Base-by-base conservation (phyloP, 2,329 filamentous ascomycete genomes). In the Dissoconium aciculare region DNA sequence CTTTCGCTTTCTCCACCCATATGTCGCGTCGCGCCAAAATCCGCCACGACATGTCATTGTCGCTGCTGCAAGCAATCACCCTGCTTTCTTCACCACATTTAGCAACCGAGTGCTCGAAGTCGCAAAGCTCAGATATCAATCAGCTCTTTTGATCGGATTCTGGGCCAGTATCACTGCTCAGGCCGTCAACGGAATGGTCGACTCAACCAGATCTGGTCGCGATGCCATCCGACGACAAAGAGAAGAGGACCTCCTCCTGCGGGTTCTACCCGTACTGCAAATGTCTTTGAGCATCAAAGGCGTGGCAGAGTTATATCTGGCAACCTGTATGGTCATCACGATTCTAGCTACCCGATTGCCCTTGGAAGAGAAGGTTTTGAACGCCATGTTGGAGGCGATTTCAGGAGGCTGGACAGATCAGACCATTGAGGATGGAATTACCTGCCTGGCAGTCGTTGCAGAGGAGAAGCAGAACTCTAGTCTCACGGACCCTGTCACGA, bases 141-240 rank as follows among this genome's bases (percentile, higher is more conserved):
- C 89, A 44, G 71, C 81, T 23, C 72, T 74, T 1, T 60, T 94
- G 36, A 59, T 93, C 32, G 78, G 81, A 0, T 94, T 98, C 52
- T 98, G 89, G 87, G 83, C 79, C 4, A 78, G 83, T 27, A 66
- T 94, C 30, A 76, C 80, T 53, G 82, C 83, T 0, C 85, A 98
- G 56, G 75, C 85, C 8, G 67, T 91, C 35, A 79, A 81, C 39
- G 77, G 74, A 16, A 83, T 89, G 63, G 59, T 95, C 35, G 82
- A 92, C 46, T 70, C 68, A 32, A 68, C 74, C 38, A 73, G 71
- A 42, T 85, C 83, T 2, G 85, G 85, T 31, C 69, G 83, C 41
- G 68, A 68, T 41, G 71, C 74, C 37, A 67, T 91, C 4, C 79
- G 92, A 54, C 69, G 70, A 43, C 77, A 89, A 47, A 80, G 83